A percentile compares a stretch with the other conserved stretches of the same genome.
phyloP scores from a whole-genome alignment of 2,329 filamentous ascomycete genomes.

The Epichloe baconii region DNA sequence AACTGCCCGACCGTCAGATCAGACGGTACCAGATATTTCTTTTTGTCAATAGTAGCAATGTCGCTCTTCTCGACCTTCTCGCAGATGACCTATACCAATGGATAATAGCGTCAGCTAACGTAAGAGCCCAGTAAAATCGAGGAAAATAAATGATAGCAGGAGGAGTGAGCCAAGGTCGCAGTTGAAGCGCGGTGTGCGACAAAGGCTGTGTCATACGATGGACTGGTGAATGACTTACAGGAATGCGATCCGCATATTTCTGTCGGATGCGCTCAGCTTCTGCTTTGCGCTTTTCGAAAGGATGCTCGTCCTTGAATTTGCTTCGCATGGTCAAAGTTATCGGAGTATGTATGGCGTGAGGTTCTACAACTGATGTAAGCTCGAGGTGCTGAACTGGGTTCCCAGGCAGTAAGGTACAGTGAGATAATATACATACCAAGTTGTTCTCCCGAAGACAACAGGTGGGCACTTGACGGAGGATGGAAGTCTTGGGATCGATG shows the following conservation, averaged over 20 bases:
- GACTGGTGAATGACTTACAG: constrained; percentile 47
- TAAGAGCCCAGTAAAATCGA: neutral
- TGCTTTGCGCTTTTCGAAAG: constrained; percentile 99
- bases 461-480: neutral
- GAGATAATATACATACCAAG: neutral
- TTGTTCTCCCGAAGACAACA: neutral
- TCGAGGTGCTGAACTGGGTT: neutral
- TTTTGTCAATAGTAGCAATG: constrained; percentile 99
- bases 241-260: constrained; percentile 97
- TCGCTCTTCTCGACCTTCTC: constrained; percentile 99
- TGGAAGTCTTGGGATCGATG: constrained; percentile 4
- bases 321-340: constrained; percentile 63
- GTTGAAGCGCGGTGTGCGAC: neutral
- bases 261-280: constrained; percentile 98
- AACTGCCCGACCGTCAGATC: constrained; percentile 98
- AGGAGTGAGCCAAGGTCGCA: neutral
- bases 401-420: neutral
- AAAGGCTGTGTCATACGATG: neutral
- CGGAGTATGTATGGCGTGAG: neutral
- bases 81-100: constrained; percentile 69
- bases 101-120: neutral
- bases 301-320: constrained; percentile 99
- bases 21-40: constrained; percentile 97
- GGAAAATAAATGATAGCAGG: neutral
- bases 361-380: neutral